Conservation (phyloP, 2,329 filamentous ascomycete genomes). For the Exutisphaerella laricina region DNA sequence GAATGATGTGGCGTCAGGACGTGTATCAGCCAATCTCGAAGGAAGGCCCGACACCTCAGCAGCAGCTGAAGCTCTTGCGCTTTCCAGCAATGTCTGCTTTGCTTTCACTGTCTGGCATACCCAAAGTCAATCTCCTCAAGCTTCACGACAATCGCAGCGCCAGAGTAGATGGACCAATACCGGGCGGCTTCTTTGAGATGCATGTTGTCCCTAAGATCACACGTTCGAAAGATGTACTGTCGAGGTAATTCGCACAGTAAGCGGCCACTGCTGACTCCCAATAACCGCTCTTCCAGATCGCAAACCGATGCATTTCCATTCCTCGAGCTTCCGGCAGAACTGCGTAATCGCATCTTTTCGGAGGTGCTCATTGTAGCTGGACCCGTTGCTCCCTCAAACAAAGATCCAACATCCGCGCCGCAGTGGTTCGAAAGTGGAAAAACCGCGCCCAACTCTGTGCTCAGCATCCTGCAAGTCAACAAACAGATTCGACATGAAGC, state of each 20-base stretch:
- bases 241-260: background rate
- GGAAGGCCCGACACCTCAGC: slow-evolving; percentile 12
- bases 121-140: slow-evolving; percentile 21
- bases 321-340: slow-evolving; percentile 24
- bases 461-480: slow-evolving; percentile 23
- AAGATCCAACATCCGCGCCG: slow-evolving; percentile 8
- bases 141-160: slow-evolving; percentile 1
- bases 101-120: slow-evolving; percentile 14
- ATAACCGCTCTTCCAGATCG: too few species aligned
- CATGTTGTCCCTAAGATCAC: slow-evolving; percentile 24
- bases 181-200: slow-evolving; percentile 26
- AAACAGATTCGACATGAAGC: slow-evolving; percentile 27
- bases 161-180: slow-evolving; percentile 24
- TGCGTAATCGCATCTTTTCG: slow-evolving; percentile 29
- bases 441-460: slow-evolving; percentile 11
- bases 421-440: background rate
- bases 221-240: background rate
- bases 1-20: background rate
- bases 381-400: too few species aligned
- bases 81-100: slow-evolving; percentile 22
- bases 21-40: background rate
- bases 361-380: too few species aligned
- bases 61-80: slow-evolving; percentile 14
- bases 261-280: background rate
- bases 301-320: slow-evolving; percentile 13